Conservation (phyloP, 1,284 basidiomycete species). For the Uromyces viciae-fabae region DNA sequence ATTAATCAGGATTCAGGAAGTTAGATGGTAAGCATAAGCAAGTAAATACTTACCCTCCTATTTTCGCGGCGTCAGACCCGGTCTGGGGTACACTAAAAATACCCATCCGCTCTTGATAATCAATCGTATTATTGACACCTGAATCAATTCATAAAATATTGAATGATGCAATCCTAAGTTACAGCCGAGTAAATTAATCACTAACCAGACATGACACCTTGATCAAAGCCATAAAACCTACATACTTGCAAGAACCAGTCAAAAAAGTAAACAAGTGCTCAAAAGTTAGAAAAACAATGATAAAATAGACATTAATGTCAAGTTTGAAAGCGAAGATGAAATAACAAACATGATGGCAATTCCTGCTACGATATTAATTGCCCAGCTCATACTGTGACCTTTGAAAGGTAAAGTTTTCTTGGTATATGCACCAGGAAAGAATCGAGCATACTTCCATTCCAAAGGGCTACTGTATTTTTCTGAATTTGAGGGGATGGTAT, state of each 20-base stretch:
- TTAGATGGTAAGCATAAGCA: background rate
- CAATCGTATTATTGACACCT: constrained; percentile 37
- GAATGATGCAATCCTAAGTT: background rate
- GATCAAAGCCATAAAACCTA: constrained; percentile 44
- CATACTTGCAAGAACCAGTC: background rate
- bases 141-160: background rate
- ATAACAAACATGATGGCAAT: constrained; percentile 45
- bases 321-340: background rate
- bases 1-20: background rate
- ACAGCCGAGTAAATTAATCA: background rate
- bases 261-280: background rate
- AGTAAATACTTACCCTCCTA: constrained; percentile 48
- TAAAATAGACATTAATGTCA: background rate
- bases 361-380: constrained; percentile 45
- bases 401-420: constrained; percentile 46
- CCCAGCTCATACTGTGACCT: constrained; percentile 47
- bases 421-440: constrained; percentile 45
- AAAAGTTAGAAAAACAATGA: background rate
- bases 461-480: too few relatives aligned
- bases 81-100: constrained; percentile 43
- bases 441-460: constrained; percentile 43
- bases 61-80: constrained; percentile 45
- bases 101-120: constrained; percentile 46
- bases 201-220: constrained; percentile 45
- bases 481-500: background rate